Conservation (phyloP, 805 yeast genomes). For the Kodamaea fukazawae region DNA sequence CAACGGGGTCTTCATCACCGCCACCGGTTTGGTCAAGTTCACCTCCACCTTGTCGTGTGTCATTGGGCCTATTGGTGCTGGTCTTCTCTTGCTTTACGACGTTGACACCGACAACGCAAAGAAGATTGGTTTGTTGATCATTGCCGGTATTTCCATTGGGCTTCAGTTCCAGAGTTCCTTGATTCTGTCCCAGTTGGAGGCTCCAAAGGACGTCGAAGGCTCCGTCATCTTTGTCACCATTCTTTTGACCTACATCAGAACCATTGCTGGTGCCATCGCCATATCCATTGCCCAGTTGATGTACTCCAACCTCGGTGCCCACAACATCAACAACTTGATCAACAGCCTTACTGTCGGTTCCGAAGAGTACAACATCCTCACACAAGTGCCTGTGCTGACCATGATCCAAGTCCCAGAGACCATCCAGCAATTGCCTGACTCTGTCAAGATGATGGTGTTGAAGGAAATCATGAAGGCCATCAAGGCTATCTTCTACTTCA, state of each 20-base stretch:
- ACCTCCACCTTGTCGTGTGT: conserved; percentile 28
- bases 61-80: conserved; percentile 34
- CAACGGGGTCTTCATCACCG: conserved; percentile 30
- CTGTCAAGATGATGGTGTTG: conserved; percentile 20
- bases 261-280: conserved; percentile 33
- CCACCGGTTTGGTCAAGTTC: conserved; percentile 28
- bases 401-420: conserved; percentile 27
- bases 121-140: conserved; percentile 33
- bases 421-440: conserved; percentile 25
- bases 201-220: conserved; percentile 35
- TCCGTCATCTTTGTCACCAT: conserved; percentile 34
- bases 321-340: conserved; percentile 18
- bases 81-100: conserved; percentile 28
- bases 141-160: conserved; percentile 37
- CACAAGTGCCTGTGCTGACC: conserved; percentile 12
- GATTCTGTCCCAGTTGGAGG: conserved; percentile 33
- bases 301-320: conserved; percentile 18
- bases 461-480: conserved; percentile 34
- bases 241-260: conserved; percentile 29
- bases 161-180: conserved; percentile 35
- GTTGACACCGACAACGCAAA: conserved; percentile 19
- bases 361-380: conserved; percentile 14
- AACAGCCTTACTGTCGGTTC: conserved; percentile 10
- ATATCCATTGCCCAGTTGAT: conserved; percentile 32
- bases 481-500: conserved; percentile 31